Evolutionary conservation across 495 filamentous ascomycete species (phyloP).

Genomic region (Cercophora scortea): DNA sequence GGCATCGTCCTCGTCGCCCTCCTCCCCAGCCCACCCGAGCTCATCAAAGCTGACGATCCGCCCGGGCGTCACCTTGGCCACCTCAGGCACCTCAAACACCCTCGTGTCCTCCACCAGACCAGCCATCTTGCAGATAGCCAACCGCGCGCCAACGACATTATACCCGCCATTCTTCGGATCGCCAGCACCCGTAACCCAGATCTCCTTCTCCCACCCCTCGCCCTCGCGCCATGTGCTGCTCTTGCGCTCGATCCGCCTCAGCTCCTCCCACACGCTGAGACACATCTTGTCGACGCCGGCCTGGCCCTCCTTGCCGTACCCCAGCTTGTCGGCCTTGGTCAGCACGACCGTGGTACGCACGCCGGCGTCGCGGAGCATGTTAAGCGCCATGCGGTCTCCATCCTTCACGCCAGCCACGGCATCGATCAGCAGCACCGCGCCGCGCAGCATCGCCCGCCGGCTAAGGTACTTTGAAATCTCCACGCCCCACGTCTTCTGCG

Average conservation of each 20-base stretch:
- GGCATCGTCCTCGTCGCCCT: background rate
- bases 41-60: constrained; percentile 24
- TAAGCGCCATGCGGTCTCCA: constrained; percentile 59
- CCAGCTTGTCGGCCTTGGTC: constrained; percentile 66
- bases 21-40: constrained; percentile 4
- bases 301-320: constrained; percentile 6
- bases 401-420: constrained; percentile 71
- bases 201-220: constrained; percentile 37
- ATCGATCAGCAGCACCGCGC: constrained; percentile 81
- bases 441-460: constrained; percentile 62
- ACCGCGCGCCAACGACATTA: constrained; percentile 22
- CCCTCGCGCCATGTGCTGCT: constrained; percentile 21
- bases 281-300: constrained; percentile 28
- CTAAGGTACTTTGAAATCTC: constrained; percentile 82
- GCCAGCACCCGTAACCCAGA: constrained; percentile 42
- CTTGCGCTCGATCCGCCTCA: constrained; percentile 24
- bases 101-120: constrained; percentile 25
- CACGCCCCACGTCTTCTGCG: constrained; percentile 68
- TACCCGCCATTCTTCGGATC: constrained; percentile 21
- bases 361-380: constrained; percentile 50
- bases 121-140: constrained; percentile 33
- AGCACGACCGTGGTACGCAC: constrained; percentile 74
- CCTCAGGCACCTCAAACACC: background rate
- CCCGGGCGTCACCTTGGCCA: background rate
- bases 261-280: constrained; percentile 25